phyloP scores from a whole-genome alignment of 352 stramenopile genomes.

The Pythium monospermum region DNA sequence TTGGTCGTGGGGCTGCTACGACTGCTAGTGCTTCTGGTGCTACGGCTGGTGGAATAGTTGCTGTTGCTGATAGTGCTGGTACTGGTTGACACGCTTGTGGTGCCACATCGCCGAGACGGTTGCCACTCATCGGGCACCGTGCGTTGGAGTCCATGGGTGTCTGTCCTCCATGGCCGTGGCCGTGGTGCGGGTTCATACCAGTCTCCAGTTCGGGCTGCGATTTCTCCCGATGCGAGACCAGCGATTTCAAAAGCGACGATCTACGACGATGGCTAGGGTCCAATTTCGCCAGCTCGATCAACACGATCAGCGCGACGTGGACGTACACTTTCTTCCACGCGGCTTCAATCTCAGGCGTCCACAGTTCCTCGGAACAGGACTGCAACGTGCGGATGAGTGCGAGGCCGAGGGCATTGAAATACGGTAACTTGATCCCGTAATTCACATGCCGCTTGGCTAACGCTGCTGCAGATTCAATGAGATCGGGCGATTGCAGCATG shows the following conservation, averaged over 20 bases:
- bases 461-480: slow-evolving; percentile 22
- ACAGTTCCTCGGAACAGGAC: slow-evolving; percentile 25
- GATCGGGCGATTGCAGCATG: slow-evolving; percentile 28
- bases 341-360: slow-evolving; percentile 22
- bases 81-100: not conserved
- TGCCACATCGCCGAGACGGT: slow-evolving; percentile 13
- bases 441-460: slow-evolving; percentile 32
- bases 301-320: slow-evolving; percentile 25
- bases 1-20: too few species aligned
- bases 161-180: too few species aligned
- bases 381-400: slow-evolving; percentile 24
- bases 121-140: slow-evolving; percentile 23
- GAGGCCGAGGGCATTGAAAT: slow-evolving; percentile 33
- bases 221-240: not conserved
- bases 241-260: slow-evolving; percentile 1
- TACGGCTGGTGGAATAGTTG: too few species aligned
- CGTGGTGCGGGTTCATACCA: slow-evolving; percentile 9
- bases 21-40: too few species aligned
- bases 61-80: too few species aligned
- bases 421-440: slow-evolving; percentile 30
- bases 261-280: not conserved
- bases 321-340: slow-evolving; percentile 27
- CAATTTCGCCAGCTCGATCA: slow-evolving; percentile 13
- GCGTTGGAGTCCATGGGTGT: slow-evolving; percentile 13
- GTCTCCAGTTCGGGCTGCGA: not conserved